phyloP scores from a whole-genome alignment of 352 stramenopile species.

The Pythium myriotylum region DNA sequence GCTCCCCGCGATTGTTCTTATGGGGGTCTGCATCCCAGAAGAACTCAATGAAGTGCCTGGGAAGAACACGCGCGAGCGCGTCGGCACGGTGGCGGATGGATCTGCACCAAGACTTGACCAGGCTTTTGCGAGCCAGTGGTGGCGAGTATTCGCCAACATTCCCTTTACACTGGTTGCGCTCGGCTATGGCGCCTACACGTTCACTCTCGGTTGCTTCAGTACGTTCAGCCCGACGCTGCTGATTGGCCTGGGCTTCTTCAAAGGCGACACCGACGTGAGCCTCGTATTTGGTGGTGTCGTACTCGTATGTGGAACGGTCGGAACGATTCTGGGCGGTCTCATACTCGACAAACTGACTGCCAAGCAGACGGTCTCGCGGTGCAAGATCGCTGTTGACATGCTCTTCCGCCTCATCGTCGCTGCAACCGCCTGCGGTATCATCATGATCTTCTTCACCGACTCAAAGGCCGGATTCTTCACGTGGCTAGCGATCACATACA shows the following conservation, averaged over 20 bases:
- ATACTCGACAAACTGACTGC: conserved; percentile 63
- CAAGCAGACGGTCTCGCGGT: conserved; percentile 40
- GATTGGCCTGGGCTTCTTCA: conserved; percentile 87
- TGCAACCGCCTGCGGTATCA: conserved; percentile 48
- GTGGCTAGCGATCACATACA: conserved; percentile 65
- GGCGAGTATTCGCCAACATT: conserved; percentile 2
- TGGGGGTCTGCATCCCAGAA: conserved; percentile 51
- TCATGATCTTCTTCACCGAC: conserved; percentile 57
- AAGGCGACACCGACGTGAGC: conserved; percentile 78
- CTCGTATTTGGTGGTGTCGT: conserved; percentile 85
- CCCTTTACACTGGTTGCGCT: conserved; percentile 79
- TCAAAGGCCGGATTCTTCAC: conserved; percentile 56
- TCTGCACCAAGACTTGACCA: not conserved
- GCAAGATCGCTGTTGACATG: conserved; percentile 51
- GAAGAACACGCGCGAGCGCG: not conserved
- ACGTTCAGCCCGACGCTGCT: conserved; percentile 89
- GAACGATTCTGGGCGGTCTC: conserved; percentile 83
- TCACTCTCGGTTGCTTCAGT: conserved; percentile 80
- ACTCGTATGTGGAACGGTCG: conserved; percentile 82
- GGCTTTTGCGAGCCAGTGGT: conserved; percentile 38
- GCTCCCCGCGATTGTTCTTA: conserved; percentile 45
- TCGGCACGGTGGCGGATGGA: not conserved
- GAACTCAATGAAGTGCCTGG: not conserved
- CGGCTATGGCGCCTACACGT: conserved; percentile 86
- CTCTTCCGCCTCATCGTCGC: conserved; percentile 65